phyloP scores from a whole-genome alignment of 306 rosid genomes.

The Prosopis cineraria region DNA sequence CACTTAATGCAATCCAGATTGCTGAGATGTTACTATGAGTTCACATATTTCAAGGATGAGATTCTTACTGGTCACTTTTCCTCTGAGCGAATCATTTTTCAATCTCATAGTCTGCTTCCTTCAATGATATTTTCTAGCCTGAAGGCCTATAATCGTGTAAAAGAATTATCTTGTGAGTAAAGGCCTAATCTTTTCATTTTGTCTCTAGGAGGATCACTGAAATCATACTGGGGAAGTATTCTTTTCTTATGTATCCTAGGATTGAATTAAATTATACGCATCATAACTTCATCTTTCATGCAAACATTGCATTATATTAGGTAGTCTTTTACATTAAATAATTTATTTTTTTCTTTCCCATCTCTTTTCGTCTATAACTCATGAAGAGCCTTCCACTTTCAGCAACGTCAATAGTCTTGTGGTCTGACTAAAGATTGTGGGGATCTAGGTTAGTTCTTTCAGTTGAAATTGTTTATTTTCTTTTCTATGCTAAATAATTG shows the following conservation, averaged over 20 bases:
- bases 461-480: too few relatives aligned
- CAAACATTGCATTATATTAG: too few relatives aligned
- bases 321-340: too few relatives aligned
- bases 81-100: background rate
- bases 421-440: too few relatives aligned
- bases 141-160: background rate
- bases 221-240: background rate
- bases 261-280: too few relatives aligned
- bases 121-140: background rate
- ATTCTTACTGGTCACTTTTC: background rate
- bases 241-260: background rate
- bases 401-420: too few relatives aligned
- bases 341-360: too few relatives aligned
- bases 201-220: background rate
- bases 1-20: background rate
- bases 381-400: too few relatives aligned
- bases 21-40: constrained; percentile 1
- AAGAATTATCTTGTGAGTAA: background rate
- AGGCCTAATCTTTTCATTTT: background rate
- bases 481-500: too few relatives aligned
- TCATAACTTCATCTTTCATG: too few relatives aligned
- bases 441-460: too few relatives aligned
- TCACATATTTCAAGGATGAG: background rate
- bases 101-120: background rate
- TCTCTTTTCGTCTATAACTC: too few relatives aligned